These are phyloP conservation scores for Phytophthora sansomeana DNA, from an alignment of 352 stramenopile genomes.

Conservation along the genomic window DNA sequence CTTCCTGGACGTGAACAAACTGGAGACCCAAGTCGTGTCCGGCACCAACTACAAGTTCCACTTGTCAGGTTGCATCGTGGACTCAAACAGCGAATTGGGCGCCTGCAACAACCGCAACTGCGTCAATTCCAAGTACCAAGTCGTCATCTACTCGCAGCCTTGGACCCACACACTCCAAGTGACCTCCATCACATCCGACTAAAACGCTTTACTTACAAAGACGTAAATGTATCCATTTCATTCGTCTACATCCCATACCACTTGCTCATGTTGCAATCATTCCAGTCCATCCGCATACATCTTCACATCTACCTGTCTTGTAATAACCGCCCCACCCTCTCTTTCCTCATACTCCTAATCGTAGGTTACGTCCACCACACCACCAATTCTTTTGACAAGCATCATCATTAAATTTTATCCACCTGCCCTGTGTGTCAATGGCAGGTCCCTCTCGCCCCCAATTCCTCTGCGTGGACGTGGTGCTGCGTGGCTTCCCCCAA, in stretches of 20 bases:
- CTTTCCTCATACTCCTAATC: background rate
- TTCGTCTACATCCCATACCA: background rate
- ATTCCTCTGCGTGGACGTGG: conserved; percentile 44
- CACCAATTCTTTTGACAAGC: conserved; percentile 3
- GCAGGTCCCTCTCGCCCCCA: conserved; percentile 6
- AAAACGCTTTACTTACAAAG: background rate
- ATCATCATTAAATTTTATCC: too few relatives aligned
- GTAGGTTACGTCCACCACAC: conserved; percentile 8
- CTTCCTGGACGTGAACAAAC: conserved; percentile 33
- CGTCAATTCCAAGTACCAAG: conserved; percentile 24
- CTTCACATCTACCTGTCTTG: background rate
- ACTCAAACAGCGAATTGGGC: conserved; percentile 31
- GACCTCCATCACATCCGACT: conserved; percentile 26
- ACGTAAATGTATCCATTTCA: background rate
- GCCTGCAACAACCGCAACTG: conserved; percentile 40
- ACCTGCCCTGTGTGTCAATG: background rate
- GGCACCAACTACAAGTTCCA: conserved; percentile 57
- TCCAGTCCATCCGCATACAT: too few relatives aligned
- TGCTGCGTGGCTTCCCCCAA: conserved; percentile 26
- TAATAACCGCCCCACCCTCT: too few relatives aligned
- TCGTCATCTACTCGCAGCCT: conserved; percentile 38
- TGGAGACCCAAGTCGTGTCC: conserved; percentile 42
- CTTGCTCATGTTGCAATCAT: background rate
- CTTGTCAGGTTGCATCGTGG: conserved; percentile 38
- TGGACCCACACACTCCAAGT: conserved; percentile 42